Base-by-base conservation (phyloP, 139 green algal species). In the Chlamydomonas sp. region DNA sequence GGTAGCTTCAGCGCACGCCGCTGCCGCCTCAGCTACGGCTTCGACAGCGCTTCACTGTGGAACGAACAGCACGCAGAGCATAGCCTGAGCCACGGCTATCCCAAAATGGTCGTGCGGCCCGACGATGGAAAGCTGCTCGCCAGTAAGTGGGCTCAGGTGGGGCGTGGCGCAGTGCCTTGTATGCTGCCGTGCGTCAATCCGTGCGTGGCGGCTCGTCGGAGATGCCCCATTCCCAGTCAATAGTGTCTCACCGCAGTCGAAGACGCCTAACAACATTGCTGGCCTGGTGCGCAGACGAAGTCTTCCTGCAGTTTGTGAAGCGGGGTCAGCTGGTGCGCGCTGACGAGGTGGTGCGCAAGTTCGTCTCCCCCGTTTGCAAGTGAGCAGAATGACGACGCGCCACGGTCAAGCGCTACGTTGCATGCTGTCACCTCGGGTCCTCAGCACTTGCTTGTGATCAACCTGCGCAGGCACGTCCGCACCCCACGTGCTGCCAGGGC, bases 11-110 rank as follows among this genome's bases (percentile, higher is more conserved):
- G 8, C 1, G 68, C 81, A 7, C 81, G 81, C 9, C 81, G 81
- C 81, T 79, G 49, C 58, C 81, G 81, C 20, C 69, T 49, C 2
- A 86, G 69, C 66, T 86, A 86, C 81, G 81, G 81, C 81, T 63
- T 79, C 5, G 18, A 1, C 18, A 71, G 69, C 69, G 18, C 59
- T 1, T 66, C 69, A 14, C 68, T 75, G n/a, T 86, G 81, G 81
- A 86, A 59, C 12, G 64, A 1, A 4, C 68, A 78, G 57, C 68
- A 85, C 68, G 80, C 81, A 4, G 81, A 49, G 49, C 69, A 60
- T 60, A 2, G 61, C 18, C 69, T 69, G 2, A 31, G 8, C 18
- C 64, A 57, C 69, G 69, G 68, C 81, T 86, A 86, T 60, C 69
- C 69, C 0, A 1, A 31, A 0, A 79, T 72, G 59, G 12, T 71